phyloP scores from a whole-genome alignment of 495 filamentous ascomycete genomes.

The Viridothelium virens region DNA sequence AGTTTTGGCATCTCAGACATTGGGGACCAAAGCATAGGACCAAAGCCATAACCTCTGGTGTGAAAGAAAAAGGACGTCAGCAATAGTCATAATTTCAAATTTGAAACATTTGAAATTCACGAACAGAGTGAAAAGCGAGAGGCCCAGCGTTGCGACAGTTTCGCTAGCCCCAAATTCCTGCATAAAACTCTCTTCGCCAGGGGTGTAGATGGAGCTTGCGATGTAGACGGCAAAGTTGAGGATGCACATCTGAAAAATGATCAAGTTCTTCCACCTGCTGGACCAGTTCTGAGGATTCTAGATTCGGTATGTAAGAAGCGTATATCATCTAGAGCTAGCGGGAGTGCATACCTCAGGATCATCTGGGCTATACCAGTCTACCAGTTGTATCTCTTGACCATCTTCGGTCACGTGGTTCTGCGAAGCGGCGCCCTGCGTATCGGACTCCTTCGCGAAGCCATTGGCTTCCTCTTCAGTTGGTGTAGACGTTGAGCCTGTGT shows the following conservation, averaged over 20 bases:
- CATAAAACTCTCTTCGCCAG: constrained; percentile 14
- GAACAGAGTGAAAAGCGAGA: constrained; percentile 17
- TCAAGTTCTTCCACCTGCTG: constrained; percentile 6
- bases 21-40: constrained; percentile 29
- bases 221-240: constrained; percentile 13
- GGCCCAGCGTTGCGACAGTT: constrained; percentile 18
- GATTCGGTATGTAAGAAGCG: neutral
- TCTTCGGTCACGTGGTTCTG: neutral
- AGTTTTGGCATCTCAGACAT: constrained; percentile 26
- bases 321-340: neutral
- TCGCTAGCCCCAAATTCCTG: constrained; percentile 19
- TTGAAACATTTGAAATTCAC: too few relatives aligned
- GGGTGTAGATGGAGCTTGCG: constrained; percentile 19
- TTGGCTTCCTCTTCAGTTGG: neutral
- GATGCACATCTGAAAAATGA: constrained; percentile 15
- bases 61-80: too few relatives aligned
- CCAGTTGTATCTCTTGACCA: neutral
- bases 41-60: constrained; percentile 28
- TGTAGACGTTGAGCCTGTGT: neutral
- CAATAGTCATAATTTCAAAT: too few relatives aligned
- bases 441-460: neutral
- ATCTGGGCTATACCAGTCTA: neutral
- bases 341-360: neutral
- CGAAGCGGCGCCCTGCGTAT: neutral
- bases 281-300: constrained; percentile 21